phyloP scores from a whole-genome alignment of 2,329 filamentous ascomycete species.

The Trichoderma harzianum region DNA sequence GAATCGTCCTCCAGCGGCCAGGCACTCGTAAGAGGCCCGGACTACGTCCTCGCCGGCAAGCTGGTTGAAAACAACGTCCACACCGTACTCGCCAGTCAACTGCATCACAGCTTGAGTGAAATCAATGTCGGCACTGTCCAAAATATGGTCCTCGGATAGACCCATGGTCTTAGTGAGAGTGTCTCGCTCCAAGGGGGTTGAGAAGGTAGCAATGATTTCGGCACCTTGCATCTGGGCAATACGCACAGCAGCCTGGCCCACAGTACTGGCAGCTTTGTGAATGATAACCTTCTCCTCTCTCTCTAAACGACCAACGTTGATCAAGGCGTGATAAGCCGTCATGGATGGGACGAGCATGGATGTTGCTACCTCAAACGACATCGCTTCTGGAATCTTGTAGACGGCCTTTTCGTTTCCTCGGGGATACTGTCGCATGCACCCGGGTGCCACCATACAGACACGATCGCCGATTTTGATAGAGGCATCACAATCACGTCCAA shows the following conservation, averaged over 20 bases:
- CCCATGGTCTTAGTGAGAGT: constrained; percentile 26
- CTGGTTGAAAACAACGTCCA: constrained; percentile 36
- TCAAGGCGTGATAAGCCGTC: constrained; percentile 29
- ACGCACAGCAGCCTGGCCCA: constrained; percentile 32
- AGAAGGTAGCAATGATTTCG: constrained; percentile 24
- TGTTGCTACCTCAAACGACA: constrained; percentile 35
- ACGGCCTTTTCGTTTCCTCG: background rate
- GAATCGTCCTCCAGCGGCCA: constrained; percentile 34
- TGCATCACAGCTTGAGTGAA: constrained; percentile 30
- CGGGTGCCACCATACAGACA: constrained; percentile 18
- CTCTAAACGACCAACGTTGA: constrained; percentile 26
- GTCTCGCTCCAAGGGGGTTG: constrained; percentile 29
- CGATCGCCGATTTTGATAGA: constrained; percentile 25
- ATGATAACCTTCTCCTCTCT: constrained; percentile 35
- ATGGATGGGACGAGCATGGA: constrained; percentile 31
- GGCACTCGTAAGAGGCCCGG: constrained; percentile 32
- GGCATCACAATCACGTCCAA: constrained; percentile 18
- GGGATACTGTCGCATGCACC: constrained; percentile 18
- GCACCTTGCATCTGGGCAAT: constrained; percentile 28
- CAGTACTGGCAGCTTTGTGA: constrained; percentile 32
- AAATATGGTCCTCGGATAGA: constrained; percentile 32
- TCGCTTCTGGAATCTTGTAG: constrained; percentile 32
- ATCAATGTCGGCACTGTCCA: constrained; percentile 27
- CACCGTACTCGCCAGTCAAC: constrained; percentile 29
- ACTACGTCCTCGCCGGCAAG: constrained; percentile 29